A percentile compares a stretch with the other conserved stretches of the same genome.
Evolutionary conservation across 2,329 filamentous ascomycete genomes (phyloP).

Genomic region (Aspergillus caelatus): DNA sequence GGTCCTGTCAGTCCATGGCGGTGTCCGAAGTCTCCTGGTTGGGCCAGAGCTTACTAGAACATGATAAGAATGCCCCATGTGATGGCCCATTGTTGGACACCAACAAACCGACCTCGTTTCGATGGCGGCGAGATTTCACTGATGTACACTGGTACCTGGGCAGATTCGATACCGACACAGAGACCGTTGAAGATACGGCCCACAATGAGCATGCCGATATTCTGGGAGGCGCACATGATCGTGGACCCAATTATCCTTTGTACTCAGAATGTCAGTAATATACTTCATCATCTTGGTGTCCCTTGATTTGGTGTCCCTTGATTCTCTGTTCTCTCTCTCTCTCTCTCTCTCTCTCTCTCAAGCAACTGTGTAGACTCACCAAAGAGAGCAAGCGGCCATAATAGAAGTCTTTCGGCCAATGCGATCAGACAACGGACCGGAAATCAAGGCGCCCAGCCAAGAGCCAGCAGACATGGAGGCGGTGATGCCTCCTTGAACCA

Average conservation of each 20-base stretch:
- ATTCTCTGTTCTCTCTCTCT: neutral
- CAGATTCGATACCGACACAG: conserved; percentile 72
- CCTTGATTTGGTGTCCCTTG: neutral
- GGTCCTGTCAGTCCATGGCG: conserved; percentile 3
- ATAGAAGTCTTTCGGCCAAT: conserved; percentile 57
- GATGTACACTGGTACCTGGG: conserved; percentile 72
- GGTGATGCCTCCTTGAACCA: conserved; percentile 69
- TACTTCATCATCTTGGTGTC: conserved; percentile 36
- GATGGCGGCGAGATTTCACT: conserved; percentile 64
- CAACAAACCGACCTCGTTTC: conserved; percentile 65
- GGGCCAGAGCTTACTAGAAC: conserved; percentile 55
- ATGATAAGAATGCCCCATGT: conserved; percentile 72
- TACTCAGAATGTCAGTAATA: conserved; percentile 53
- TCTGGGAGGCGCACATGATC: conserved; percentile 63
- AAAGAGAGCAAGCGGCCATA: conserved; percentile 53
- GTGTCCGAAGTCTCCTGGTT: neutral
- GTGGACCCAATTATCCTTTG: conserved; percentile 54
- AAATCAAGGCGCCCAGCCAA: conserved; percentile 61
- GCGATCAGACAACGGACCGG: conserved; percentile 58
- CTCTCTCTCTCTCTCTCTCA: too few relatives aligned
- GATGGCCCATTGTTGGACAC: conserved; percentile 75
- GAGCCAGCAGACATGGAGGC: conserved; percentile 75
- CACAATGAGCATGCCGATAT: conserved; percentile 69
- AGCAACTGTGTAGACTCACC: conserved; percentile 43
- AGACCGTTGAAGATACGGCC: conserved; percentile 72